Percentiles rank a stretch among this genome's conserved stretches.
Conservation (phyloP, 305 asterid genomes). For the Solanum hybrid region DNA sequence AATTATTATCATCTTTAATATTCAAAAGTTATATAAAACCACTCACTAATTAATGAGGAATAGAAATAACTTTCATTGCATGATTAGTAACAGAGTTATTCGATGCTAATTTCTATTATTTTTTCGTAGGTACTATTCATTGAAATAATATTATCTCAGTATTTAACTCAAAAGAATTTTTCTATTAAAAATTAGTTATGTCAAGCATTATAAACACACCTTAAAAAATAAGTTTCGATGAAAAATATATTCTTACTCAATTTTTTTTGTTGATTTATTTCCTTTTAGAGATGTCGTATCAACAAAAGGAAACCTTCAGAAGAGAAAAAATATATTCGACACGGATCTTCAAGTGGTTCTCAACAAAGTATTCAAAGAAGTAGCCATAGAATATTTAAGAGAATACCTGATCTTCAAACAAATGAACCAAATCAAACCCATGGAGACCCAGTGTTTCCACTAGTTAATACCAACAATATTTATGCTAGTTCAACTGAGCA, state of each 20-base stretch:
- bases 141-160: not conserved
- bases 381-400: not conserved
- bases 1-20: not conserved
- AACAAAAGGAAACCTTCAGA: slow-evolving; percentile 9
- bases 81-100: not conserved
- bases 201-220: not conserved
- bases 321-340: not conserved
- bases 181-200: not conserved
- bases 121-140: not conserved
- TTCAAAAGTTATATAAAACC: not conserved
- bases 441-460: not conserved
- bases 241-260: not conserved
- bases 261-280: not conserved
- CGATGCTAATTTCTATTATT: not conserved
- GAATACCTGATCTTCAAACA: not conserved
- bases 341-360: not conserved
- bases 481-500: not conserved
- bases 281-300: slow-evolving; percentile 16
- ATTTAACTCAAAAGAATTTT: not conserved
- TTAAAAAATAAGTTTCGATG: not conserved
- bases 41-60: not conserved
- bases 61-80: not conserved
- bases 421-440: not conserved
- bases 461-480: not conserved
- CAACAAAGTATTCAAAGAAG: not conserved